These are phyloP conservation scores for Fraxinus dipetala DNA, from an alignment of 305 asterid genomes.

Conservation along the genomic window DNA sequence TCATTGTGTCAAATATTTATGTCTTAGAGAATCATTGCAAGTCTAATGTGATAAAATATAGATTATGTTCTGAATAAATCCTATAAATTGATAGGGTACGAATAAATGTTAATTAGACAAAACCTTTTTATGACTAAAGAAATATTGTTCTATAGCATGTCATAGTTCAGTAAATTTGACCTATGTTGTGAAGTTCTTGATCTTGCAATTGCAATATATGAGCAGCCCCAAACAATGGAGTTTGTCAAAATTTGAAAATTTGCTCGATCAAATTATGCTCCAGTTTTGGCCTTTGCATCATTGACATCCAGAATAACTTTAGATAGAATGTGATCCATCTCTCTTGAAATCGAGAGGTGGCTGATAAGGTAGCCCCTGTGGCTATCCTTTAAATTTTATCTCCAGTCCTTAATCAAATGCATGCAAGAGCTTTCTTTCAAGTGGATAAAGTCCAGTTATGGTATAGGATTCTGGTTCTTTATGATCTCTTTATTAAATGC, in stretches of 20 bases:
- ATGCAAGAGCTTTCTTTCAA: background rate
- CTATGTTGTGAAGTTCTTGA: background rate
- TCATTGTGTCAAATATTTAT: background rate
- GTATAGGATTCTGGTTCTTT: background rate
- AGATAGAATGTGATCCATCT: background rate
- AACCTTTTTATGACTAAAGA: background rate
- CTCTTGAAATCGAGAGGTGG: background rate
- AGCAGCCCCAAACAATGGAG: background rate
- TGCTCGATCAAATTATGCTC: background rate
- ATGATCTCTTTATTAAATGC: background rate
- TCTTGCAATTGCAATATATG: background rate
- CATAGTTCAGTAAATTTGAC: background rate
- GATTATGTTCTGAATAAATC: background rate
- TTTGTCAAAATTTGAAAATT: background rate
- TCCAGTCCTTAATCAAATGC: background rate
- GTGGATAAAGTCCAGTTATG: background rate
- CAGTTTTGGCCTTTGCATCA: background rate
- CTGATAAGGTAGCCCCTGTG: background rate
- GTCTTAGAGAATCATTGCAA: background rate
- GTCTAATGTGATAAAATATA: background rate
- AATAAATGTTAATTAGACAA: background rate
- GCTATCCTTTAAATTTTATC: background rate
- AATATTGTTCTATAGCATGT: background rate
- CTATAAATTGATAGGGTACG: background rate
- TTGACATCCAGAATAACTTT: background rate